Evolutionary conservation across 495 filamentous ascomycete species (phyloP).

Genomic region (Aspergillus diversus): DNA sequence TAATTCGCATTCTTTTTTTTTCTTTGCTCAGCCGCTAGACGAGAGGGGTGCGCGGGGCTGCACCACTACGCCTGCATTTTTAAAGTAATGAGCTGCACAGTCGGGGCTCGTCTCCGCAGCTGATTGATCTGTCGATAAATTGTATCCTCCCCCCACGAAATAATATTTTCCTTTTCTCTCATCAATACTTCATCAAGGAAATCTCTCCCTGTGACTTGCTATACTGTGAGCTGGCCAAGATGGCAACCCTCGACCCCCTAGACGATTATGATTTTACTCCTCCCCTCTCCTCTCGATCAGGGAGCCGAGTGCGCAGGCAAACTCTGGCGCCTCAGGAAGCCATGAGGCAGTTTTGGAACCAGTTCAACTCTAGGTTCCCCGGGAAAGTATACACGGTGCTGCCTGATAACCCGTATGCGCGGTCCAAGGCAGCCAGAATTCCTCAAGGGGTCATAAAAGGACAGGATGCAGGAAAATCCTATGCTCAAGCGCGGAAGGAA

Average conservation of each 20-base stretch:
- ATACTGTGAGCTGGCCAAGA: background rate
- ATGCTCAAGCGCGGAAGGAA: constrained; percentile 69
- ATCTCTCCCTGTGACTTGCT: background rate
- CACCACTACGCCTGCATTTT: background rate
- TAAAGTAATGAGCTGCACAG: background rate
- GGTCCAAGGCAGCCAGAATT: constrained; percentile 58
- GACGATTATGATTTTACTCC: constrained; percentile 38
- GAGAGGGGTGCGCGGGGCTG: constrained; percentile 13
- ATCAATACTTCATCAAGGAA: background rate
- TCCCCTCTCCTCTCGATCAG: constrained; percentile 44
- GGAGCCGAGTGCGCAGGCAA: constrained; percentile 44
- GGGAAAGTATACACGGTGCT: constrained; percentile 70
- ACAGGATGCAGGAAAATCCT: constrained; percentile 64
- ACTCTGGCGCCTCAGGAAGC: constrained; percentile 69
- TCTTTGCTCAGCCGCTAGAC: constrained; percentile 15
- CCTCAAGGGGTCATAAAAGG: constrained; percentile 56
- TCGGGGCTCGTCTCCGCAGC: background rate
- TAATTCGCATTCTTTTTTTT: constrained; percentile 7
- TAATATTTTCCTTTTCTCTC: background rate
- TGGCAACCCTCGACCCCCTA: constrained; percentile 34
- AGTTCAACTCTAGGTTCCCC: constrained; percentile 67
- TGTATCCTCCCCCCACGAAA: background rate
- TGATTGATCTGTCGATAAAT: background rate
- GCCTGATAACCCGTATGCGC: constrained; percentile 72
- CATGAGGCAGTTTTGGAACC: constrained; percentile 78